phyloP scores from a whole-genome alignment of 2,329 filamentous ascomycete species.

The Gnomoniopsis sp. region DNA sequence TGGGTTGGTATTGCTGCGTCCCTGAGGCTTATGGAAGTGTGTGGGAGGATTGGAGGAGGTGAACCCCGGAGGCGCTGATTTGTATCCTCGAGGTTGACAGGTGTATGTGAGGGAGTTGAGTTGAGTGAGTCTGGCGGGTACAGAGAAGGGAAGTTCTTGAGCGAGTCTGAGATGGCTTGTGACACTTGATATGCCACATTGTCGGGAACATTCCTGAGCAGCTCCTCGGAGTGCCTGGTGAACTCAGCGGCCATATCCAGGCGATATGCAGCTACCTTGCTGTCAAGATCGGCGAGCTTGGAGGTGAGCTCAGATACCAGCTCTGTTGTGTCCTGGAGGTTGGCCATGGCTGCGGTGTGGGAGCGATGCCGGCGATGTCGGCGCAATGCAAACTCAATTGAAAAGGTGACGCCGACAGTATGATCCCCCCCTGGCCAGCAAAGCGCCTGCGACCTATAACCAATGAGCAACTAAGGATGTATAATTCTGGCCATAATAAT shows the following conservation, averaged over 20 bases:
- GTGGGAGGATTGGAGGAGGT: slow-evolving; percentile 37
- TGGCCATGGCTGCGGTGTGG: slow-evolving; percentile 35
- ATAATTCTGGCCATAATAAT: neutral
- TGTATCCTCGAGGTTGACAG: slow-evolving; percentile 10
- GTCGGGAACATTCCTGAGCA: slow-evolving; percentile 45
- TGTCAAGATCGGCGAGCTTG: slow-evolving; percentile 55
- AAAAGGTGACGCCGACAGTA: neutral
- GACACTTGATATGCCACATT: slow-evolving; percentile 45
- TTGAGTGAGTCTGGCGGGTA: slow-evolving; percentile 15
- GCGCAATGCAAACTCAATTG: neutral
- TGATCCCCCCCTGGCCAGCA: neutral
- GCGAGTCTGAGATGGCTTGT: slow-evolving; percentile 42
- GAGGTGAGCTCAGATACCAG: slow-evolving; percentile 50
- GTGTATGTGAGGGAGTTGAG: neutral
- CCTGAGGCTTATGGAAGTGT: slow-evolving; percentile 33
- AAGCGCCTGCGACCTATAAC: neutral
- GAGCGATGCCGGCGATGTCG: slow-evolving; percentile 9
- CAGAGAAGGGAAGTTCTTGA: slow-evolving; percentile 43
- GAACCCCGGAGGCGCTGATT: slow-evolving; percentile 28
- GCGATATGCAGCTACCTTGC: slow-evolving; percentile 54
- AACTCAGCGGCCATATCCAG: slow-evolving; percentile 57
- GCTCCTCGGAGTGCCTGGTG: slow-evolving; percentile 47
- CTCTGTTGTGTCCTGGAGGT: slow-evolving; percentile 38
- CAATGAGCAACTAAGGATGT: neutral
- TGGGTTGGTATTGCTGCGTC: slow-evolving; percentile 29